Evolutionary conservation across 78 protist genomes (phyloP).

Genomic region (Speleostelium caveatum): DNA sequence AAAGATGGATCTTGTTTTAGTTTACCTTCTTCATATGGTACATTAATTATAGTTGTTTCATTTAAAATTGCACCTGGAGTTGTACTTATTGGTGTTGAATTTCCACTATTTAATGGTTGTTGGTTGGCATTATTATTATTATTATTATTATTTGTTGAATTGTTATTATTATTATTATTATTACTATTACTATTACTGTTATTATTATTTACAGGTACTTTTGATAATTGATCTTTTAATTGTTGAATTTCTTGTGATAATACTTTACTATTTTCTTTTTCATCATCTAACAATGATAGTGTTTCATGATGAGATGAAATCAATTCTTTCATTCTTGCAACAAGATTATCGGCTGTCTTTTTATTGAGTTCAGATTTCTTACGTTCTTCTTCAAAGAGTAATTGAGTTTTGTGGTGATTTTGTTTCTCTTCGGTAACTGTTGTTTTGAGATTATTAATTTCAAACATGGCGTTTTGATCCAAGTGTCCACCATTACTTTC

Average conservation of each 20-base stretch:
- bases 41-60: neutral
- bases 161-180: neutral
- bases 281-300: conserved; percentile 51
- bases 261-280: conserved; percentile 33
- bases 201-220: neutral
- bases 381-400: conserved; percentile 51
- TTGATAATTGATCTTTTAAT: conserved; percentile 23
- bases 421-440: conserved; percentile 19
- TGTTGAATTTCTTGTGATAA: conserved; percentile 27
- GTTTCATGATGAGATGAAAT: conserved; percentile 75
- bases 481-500: conserved; percentile 33
- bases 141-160: neutral
- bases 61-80: neutral
- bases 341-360: conserved; percentile 65
- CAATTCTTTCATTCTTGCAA: conserved; percentile 67
- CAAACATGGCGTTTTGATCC: conserved; percentile 54
- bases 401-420: conserved; percentile 34
- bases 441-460: conserved; percentile 19
- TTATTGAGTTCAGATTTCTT: conserved; percentile 63
- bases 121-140: no score
- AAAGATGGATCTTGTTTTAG: conserved; percentile 19
- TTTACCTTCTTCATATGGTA: conserved; percentile 19
- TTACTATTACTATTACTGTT: neutral
- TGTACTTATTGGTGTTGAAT: neutral
- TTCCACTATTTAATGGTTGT: neutral